phyloP scores from a whole-genome alignment of 257 asterid genomes.

The Lithospermum erythrorhizon region DNA sequence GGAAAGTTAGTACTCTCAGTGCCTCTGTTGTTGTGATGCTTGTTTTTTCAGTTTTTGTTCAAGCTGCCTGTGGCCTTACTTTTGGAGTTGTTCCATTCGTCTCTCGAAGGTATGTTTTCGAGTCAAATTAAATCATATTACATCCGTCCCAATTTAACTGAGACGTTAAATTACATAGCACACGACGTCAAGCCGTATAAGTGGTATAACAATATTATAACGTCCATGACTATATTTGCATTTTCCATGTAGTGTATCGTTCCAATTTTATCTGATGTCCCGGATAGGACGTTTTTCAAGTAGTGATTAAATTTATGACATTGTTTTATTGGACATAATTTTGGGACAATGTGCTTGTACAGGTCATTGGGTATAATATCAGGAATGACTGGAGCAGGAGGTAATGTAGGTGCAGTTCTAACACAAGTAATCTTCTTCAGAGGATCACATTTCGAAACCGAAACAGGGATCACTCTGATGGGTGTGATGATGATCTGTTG shows the following conservation, averaged over 20 bases:
- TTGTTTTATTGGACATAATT: background rate
- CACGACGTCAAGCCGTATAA: too few species aligned
- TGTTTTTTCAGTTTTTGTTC: conserved; percentile 65
- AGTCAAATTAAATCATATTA: background rate
- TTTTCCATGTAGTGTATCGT: too few species aligned
- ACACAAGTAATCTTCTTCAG: conserved; percentile 75
- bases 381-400: conserved; percentile 91
- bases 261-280: too few species aligned
- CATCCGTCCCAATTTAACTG: too few species aligned
- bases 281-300: too few species aligned
- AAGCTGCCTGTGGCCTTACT: conserved; percentile 93
- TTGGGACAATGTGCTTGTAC: background rate
- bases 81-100: conserved; percentile 79
- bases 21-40: conserved; percentile 51
- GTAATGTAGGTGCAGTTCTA: conserved; percentile 63
- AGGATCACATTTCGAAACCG: conserved; percentile 59
- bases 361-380: conserved; percentile 70
- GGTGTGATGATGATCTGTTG: conserved; percentile 75
- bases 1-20: conserved; percentile 44
- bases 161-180: too few species aligned
- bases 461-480: conserved; percentile 60
- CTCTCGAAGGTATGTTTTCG: conserved; percentile 53
- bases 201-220: too few species aligned
- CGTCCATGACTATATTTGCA: too few species aligned
- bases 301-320: too few species aligned